Conservation (phyloP, 345 rosid genomes). For the Citrus unshiu region DNA sequence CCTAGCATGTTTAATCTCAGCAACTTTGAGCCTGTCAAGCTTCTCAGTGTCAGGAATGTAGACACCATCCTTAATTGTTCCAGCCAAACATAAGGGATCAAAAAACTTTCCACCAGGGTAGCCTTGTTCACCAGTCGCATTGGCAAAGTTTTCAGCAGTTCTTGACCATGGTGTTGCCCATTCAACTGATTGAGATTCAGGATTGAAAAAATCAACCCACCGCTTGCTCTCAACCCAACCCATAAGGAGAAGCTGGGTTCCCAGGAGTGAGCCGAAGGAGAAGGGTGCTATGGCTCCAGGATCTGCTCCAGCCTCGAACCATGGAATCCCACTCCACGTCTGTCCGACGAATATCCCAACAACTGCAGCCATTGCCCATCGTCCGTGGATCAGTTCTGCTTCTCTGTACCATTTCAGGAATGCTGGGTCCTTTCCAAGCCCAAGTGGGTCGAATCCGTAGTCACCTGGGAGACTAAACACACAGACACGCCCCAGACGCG, state of each 20-base stretch:
- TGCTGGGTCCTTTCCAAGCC: conserved; percentile 96
- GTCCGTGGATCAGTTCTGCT: conserved; percentile 94
- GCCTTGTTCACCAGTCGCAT: conserved; percentile 88
- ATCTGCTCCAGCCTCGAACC: conserved; percentile 98
- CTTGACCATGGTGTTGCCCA: conserved; percentile 99
- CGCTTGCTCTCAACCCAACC: conserved; percentile 99
- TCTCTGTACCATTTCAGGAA: conserved; percentile 98
- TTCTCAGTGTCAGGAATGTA: conserved; percentile 74
- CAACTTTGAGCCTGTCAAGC: conserved; percentile 86
- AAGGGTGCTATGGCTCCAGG: conserved; percentile 84
- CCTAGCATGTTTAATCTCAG: conserved; percentile 97
- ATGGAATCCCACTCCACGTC: conserved; percentile 93
- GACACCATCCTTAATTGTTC: conserved; percentile 57
- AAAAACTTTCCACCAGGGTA: conserved; percentile 98
- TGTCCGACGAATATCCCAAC: conserved; percentile 90
- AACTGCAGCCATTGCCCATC: conserved; percentile 97
- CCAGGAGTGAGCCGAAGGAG: conserved; percentile 82
- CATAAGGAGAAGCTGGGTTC: conserved; percentile 91
- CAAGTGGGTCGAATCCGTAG: conserved; percentile 90
- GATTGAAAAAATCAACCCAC: conserved; percentile 99
- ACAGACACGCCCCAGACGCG: too few relatives aligned
- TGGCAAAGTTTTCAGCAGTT: conserved; percentile 82
- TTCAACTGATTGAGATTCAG: conserved; percentile 85
- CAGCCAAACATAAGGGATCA: conserved; percentile 77
- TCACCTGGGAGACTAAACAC: conserved; percentile 81